Percentiles rank a stretch among this genome's conserved stretches.
phyloP scores from a whole-genome alignment of 140 eudicot species.

The Erigeron philadelphicus region DNA sequence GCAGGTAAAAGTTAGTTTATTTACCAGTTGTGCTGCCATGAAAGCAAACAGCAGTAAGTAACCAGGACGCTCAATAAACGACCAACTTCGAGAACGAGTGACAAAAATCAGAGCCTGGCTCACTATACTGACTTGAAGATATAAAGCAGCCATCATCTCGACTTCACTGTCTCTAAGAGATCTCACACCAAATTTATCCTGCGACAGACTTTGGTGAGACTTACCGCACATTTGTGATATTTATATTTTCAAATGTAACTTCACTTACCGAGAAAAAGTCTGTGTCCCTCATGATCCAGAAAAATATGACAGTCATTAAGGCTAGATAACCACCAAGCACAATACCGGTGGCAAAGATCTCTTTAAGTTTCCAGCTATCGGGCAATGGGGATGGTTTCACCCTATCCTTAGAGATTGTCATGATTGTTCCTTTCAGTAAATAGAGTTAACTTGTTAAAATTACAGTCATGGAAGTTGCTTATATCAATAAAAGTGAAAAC shows the following conservation, averaged over 20 bases:
- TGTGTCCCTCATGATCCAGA: conserved; percentile 58
- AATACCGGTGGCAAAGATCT: conserved; percentile 70
- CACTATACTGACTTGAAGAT: conserved; percentile 81
- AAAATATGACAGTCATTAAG: conserved; percentile 65
- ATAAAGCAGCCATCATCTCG: conserved; percentile 77
- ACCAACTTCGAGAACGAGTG: conserved; percentile 82
- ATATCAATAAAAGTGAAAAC: conserved; percentile 14
- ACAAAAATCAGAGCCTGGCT: conserved; percentile 83
- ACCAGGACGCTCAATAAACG: conserved; percentile 74
- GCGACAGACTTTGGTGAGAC: conserved; percentile 13
- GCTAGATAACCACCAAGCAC: conserved; percentile 79
- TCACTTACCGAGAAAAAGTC: conserved; percentile 44
- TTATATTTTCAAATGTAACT: neutral
- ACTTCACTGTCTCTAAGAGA: conserved; percentile 40
- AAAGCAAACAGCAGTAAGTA: conserved; percentile 53
- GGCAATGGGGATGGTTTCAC: conserved; percentile 76
- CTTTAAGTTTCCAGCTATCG: conserved; percentile 75
- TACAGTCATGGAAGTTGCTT: neutral
- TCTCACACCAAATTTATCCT: conserved; percentile 59
- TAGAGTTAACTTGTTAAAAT: neutral
- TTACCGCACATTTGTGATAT: neutral
- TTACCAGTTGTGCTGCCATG: conserved; percentile 72
- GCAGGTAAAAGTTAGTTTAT: neutral
- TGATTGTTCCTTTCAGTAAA: conserved; percentile 45
- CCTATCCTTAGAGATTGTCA: conserved; percentile 73